These are phyloP conservation scores for Melaleuca alternifolia DNA, from an alignment of 345 rosid genomes.

Conservation along the genomic window DNA sequence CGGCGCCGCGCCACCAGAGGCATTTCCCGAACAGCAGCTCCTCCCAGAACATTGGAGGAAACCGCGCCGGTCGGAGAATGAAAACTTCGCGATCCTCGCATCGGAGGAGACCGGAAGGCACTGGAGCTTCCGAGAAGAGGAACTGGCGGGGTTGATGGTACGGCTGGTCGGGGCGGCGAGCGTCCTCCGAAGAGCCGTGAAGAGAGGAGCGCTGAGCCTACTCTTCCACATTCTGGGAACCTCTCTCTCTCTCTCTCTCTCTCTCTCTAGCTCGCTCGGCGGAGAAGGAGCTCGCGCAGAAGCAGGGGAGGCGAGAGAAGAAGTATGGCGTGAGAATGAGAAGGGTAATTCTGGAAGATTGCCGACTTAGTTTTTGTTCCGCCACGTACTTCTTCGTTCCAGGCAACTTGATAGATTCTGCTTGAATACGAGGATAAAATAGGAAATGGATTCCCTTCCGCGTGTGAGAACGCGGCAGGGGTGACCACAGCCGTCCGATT, in stretches of 20 bases:
- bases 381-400: not conserved
- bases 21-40: slow-evolving; percentile 13
- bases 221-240: slow-evolving; percentile 25
- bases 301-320: not conserved
- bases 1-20: not conserved
- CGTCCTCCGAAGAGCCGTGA: slow-evolving; percentile 7
- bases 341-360: not conserved
- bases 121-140: not conserved
- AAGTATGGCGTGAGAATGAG: not conserved
- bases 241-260: not conserved
- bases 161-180: slow-evolving; percentile 7
- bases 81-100: not conserved
- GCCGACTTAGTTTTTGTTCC: not conserved
- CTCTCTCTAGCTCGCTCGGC: not conserved
- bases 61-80: not conserved
- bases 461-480: too few species aligned
- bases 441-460: too few species aligned
- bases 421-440: too few species aligned
- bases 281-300: not conserved
- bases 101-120: slow-evolving; percentile 8
- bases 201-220: slow-evolving; percentile 30
- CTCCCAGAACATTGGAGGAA: slow-evolving; percentile 7
- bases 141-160: not conserved
- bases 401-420: not conserved
- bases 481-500: too few species aligned